Percentiles rank a stretch among this genome's conserved stretches.
These are phyloP conservation scores for Epichloe gansuensis DNA, from an alignment of 2,329 filamentous ascomycete species.

Conservation along the genomic window DNA sequence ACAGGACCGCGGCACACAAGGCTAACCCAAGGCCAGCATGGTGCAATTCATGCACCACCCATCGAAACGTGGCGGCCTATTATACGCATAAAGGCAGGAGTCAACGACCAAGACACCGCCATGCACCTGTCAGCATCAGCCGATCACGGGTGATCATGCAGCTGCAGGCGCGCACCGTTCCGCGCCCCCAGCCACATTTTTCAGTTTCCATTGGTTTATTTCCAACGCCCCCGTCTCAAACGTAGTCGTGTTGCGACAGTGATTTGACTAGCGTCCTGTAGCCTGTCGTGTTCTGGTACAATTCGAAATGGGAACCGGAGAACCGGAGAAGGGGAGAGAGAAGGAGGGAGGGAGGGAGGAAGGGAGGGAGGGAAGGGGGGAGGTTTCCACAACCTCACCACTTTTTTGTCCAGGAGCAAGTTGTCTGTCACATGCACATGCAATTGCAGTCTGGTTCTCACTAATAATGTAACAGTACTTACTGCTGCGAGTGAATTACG, in stretches of 20 bases:
- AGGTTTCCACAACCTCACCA: not conserved
- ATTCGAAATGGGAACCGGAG: not conserved
- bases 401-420: not conserved
- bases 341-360: too few species aligned
- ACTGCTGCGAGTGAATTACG: not conserved
- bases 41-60: slow-evolving; percentile 1
- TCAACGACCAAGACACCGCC: not conserved
- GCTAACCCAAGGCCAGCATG: not conserved
- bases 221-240: not conserved
- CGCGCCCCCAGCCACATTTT: slow-evolving; percentile 8
- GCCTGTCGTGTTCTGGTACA: not conserved
- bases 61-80: slow-evolving; percentile 18
- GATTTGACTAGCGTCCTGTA: not conserved
- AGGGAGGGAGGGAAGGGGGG: not conserved
- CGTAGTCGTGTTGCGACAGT: not conserved
- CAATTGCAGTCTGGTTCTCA: not conserved
- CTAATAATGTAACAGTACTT: not conserved
- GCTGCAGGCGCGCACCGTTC: slow-evolving; percentile 25
- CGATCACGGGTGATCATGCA: slow-evolving; percentile 23
- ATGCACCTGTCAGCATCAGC: slow-evolving; percentile 11
- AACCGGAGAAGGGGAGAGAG: not conserved
- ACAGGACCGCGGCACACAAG: slow-evolving; percentile 4
- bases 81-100: slow-evolving; percentile 11
- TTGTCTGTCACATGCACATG: not conserved
- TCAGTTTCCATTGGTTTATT: not conserved